Evolutionary conservation across 108 stramenopile genomes (phyloP).

Genomic region (Skeletonema costatum): DNA sequence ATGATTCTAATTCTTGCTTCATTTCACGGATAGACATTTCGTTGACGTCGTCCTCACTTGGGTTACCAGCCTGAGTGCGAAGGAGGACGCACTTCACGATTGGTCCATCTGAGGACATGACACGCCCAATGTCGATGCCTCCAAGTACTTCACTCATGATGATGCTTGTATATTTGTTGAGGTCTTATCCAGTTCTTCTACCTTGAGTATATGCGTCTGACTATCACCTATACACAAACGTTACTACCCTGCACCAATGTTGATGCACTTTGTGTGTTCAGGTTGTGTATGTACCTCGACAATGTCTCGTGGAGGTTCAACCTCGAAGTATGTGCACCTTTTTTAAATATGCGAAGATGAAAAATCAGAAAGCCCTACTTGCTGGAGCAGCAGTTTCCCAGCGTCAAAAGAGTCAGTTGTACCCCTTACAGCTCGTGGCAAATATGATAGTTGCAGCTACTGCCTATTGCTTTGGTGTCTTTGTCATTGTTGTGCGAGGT

Average conservation of each 20-base stretch:
- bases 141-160: conserved; percentile 12
- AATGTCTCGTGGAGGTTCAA: background rate
- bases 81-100: conserved; percentile 85
- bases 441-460: too few species aligned
- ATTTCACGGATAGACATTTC: conserved; percentile 23
- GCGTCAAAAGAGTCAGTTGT: too few species aligned
- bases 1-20: conserved; percentile 20
- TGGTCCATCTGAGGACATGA: conserved; percentile 68
- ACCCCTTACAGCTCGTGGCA: background rate
- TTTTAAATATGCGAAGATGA: background rate
- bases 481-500: background rate
- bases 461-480: background rate
- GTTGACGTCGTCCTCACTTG: conserved; percentile 6
- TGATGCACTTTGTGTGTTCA: background rate
- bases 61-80: conserved; percentile 14
- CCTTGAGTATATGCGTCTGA: background rate
- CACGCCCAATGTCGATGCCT: conserved; percentile 66
- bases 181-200: background rate
- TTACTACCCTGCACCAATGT: background rate
- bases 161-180: background rate
- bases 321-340: background rate
- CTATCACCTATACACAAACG: background rate
- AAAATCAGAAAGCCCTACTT: background rate
- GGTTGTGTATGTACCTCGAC: background rate
- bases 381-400: too few species aligned